A percentile compares a stretch with the other conserved stretches of the same genome.
These are phyloP conservation scores for Solanum hybrid DNA, from an alignment of 305 asterid species.

Conservation along the genomic window DNA sequence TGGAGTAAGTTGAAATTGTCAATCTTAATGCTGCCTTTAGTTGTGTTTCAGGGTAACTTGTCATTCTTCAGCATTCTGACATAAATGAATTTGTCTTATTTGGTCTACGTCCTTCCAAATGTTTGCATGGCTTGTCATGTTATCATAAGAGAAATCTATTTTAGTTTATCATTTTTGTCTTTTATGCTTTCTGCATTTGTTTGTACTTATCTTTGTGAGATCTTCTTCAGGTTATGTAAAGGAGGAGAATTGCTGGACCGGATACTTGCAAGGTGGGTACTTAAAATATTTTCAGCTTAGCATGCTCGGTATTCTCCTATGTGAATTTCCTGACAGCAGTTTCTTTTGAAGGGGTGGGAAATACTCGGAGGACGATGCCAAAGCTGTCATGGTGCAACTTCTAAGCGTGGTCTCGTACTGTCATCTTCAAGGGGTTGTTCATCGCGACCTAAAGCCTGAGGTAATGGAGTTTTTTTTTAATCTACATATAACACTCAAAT, in stretches of 20 bases:
- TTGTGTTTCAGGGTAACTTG: neutral
- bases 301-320: neutral
- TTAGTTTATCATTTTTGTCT: neutral
- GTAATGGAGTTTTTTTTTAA: constrained; percentile 19
- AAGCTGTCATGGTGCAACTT: constrained; percentile 61
- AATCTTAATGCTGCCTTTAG: neutral
- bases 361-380: constrained; percentile 80
- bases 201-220: neutral
- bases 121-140: neutral
- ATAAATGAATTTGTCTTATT: neutral
- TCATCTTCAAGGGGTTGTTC: constrained; percentile 87
- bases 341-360: constrained; percentile 67
- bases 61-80: neutral
- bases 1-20: constrained; percentile 55
- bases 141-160: neutral
- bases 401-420: constrained; percentile 63
- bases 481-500: neutral
- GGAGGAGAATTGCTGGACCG: constrained; percentile 76
- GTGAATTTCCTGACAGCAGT: neutral
- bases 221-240: constrained; percentile 54
- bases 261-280: constrained; percentile 56
- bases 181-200: neutral
- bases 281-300: neutral
- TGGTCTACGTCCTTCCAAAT: neutral
- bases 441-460: constrained; percentile 91